These are phyloP conservation scores for Verticillium longisporum DNA, from an alignment of 2,329 filamentous ascomycete genomes.

Conservation along the genomic window DNA sequence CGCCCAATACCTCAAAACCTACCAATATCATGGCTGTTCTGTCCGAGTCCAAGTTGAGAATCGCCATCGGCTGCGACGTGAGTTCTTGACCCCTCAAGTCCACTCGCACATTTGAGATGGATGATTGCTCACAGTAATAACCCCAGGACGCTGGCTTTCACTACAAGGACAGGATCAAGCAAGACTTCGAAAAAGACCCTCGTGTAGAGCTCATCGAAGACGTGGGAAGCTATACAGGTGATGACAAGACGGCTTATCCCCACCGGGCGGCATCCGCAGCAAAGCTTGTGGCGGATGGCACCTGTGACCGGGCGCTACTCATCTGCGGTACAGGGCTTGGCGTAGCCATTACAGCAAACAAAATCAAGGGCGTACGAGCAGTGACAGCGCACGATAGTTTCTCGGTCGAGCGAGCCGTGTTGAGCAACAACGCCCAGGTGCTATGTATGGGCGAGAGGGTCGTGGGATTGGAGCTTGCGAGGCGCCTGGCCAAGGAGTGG, in stretches of 20 bases:
- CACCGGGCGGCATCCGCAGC: conserved; percentile 71
- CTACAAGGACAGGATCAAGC: conserved; percentile 75
- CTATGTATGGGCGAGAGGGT: conserved; percentile 82
- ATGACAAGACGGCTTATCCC: conserved; percentile 77
- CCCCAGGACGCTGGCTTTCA: conserved; percentile 61
- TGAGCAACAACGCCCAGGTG: conserved; percentile 84
- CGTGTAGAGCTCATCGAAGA: conserved; percentile 65
- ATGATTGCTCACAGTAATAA: neutral
- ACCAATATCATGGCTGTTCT: neutral
- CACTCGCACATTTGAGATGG: too few relatives aligned
- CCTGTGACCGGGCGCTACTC: conserved; percentile 69
- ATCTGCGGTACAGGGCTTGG: conserved; percentile 85
- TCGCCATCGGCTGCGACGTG: conserved; percentile 49
- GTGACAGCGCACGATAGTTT: conserved; percentile 86
- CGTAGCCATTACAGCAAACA: conserved; percentile 85
- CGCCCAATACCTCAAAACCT: neutral
- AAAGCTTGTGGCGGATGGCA: conserved; percentile 50
- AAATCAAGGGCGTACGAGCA: conserved; percentile 76
- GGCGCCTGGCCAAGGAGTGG: conserved; percentile 75
- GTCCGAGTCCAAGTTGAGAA: conserved; percentile 34
- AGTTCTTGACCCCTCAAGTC: conserved; percentile 17
- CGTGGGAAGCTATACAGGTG: conserved; percentile 59
- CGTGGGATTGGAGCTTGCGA: conserved; percentile 72
- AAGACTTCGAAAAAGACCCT: conserved; percentile 59
- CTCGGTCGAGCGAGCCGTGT: conserved; percentile 70